Conservation (phyloP, 257 asterid species). For the Cruciata laevipes region DNA sequence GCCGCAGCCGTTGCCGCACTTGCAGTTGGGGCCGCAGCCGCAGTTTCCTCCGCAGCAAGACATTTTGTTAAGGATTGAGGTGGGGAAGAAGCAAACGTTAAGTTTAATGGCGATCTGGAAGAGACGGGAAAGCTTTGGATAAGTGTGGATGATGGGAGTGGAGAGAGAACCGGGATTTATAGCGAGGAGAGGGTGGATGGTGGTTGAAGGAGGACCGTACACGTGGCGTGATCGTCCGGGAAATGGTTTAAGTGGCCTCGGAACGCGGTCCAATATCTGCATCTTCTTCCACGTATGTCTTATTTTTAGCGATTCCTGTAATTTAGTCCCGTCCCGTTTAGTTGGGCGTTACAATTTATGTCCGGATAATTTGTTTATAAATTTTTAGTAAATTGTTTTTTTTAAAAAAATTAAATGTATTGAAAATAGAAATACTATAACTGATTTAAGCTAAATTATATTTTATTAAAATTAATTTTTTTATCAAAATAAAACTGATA, state of each 20-base stretch:
- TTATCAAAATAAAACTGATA: no score
- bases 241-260: conserved; percentile 14
- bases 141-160: neutral
- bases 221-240: conserved; percentile 34
- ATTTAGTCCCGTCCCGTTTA: neutral
- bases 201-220: conserved; percentile 26
- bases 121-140: neutral
- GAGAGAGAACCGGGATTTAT: conserved; percentile 32
- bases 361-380: no score
- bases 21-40: conserved; percentile 61
- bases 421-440: no score
- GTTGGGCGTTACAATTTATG: neutral
- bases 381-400: no score
- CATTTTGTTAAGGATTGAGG: conserved; percentile 16
- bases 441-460: no score
- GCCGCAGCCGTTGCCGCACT: conserved; percentile 57
- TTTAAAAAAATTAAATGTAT: no score
- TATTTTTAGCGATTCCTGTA: neutral
- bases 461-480: no score
- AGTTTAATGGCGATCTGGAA: neutral
- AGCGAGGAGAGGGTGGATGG: conserved; percentile 8
- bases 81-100: no score
- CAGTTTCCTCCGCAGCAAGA: conserved; percentile 75
- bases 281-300: conserved; percentile 16
- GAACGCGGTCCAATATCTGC: conserved; percentile 23